Conservation (phyloP, 1,284 basidiomycete genomes). For the Microbotryum saponariae region DNA sequence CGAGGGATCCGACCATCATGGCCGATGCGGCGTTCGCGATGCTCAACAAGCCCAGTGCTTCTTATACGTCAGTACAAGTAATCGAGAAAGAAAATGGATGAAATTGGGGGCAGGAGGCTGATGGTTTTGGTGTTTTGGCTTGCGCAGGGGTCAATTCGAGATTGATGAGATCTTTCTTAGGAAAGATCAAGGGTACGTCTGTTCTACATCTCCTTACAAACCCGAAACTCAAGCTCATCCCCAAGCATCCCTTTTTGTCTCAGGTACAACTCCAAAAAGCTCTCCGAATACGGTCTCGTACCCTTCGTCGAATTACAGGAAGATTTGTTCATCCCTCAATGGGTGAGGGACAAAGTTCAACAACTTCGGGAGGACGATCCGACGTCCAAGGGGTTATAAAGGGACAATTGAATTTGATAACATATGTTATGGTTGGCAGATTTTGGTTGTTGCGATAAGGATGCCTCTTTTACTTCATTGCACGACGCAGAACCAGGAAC, state of each 20-base stretch:
- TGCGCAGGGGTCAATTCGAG: conserved; percentile 32
- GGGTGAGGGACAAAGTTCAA: conserved; percentile 33
- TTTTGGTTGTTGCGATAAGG: background rate
- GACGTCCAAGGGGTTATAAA: background rate
- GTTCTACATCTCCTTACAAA: background rate
- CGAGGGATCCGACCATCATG: conserved; percentile 36
- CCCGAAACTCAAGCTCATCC: background rate
- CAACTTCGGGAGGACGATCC: conserved; percentile 5
- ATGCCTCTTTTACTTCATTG: too few species aligned
- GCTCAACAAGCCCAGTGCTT: conserved; percentile 30
- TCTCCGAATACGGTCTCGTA: conserved; percentile 29
- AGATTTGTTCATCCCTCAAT: conserved; percentile 38
- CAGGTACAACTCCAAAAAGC: conserved; percentile 27
- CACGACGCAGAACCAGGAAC: too few species aligned
- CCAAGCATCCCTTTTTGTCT: background rate
- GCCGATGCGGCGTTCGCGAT: conserved; percentile 37
- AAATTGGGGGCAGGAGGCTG: too few species aligned
- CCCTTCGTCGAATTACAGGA: conserved; percentile 32
- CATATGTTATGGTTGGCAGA: too few species aligned
- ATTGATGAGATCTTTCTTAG: conserved; percentile 40
- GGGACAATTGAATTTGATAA: too few species aligned
- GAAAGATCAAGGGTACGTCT: conserved; percentile 19
- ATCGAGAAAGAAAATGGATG: too few species aligned
- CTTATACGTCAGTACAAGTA: conserved; percentile 17
- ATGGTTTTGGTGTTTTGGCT: background rate